Percentiles rank a stretch among this genome's conserved stretches.
Conservation (phyloP, 2,329 filamentous ascomycete genomes). For the Berkeleyomyces rouxiae region DNA sequence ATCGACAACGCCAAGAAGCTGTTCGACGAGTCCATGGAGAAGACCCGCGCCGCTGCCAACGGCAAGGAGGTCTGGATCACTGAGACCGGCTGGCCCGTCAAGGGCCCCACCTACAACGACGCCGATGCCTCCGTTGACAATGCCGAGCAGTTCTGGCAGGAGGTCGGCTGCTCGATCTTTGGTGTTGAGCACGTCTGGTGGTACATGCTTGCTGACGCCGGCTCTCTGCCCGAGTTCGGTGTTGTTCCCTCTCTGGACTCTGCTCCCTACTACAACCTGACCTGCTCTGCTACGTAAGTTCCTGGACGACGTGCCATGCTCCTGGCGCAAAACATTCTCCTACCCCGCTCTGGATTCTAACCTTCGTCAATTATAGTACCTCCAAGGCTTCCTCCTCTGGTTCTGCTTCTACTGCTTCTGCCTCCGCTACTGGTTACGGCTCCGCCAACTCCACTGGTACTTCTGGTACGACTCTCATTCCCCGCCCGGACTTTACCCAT, state of each 20-base stretch:
- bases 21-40: slow-evolving; percentile 49
- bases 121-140: slow-evolving; percentile 49
- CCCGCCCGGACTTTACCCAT: neutral
- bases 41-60: slow-evolving; percentile 39
- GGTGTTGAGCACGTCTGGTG: slow-evolving; percentile 53
- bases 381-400: slow-evolving; percentile 6
- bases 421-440: slow-evolving; percentile 1
- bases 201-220: slow-evolving; percentile 58
- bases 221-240: slow-evolving; percentile 48
- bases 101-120: slow-evolving; percentile 43
- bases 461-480: slow-evolving; percentile 6
- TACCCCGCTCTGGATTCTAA: neutral
- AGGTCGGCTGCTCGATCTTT: slow-evolving; percentile 57
- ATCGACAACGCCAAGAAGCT: slow-evolving; percentile 47
- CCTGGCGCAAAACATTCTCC: slow-evolving; percentile 5
- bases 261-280: slow-evolving; percentile 46
- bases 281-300: slow-evolving; percentile 28
- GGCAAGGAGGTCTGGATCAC: slow-evolving; percentile 71
- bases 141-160: slow-evolving; percentile 65
- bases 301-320: neutral
- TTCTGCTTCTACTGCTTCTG: neutral
- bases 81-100: slow-evolving; percentile 76
- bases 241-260: slow-evolving; percentile 40
- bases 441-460: slow-evolving; percentile 4
- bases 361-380: neutral